These are phyloP conservation scores for Teunomyces aglyptinius DNA, from an alignment of 805 yeast species.

Conservation along the genomic window DNA sequence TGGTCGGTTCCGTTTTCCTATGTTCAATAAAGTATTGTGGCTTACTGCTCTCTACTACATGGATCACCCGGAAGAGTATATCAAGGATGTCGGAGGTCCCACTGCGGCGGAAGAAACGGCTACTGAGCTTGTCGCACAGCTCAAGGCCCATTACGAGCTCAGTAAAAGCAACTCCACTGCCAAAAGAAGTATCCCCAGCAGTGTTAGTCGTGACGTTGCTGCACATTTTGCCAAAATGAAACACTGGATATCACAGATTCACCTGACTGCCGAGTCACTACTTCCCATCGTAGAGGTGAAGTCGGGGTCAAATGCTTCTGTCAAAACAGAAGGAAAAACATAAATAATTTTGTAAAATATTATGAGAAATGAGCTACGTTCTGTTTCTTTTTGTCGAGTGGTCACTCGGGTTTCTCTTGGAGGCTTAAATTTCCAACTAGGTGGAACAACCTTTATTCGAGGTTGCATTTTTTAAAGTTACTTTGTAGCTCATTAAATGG, in stretches of 20 bases:
- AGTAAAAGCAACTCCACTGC: constrained; percentile 35
- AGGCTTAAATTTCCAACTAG: background rate
- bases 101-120: constrained; percentile 6
- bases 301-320: background rate
- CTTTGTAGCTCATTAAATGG: no score
- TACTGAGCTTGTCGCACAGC: constrained; percentile 20
- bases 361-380: background rate
- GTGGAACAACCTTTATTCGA: background rate
- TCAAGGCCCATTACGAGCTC: constrained; percentile 29
- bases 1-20: constrained; percentile 72
- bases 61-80: constrained; percentile 23
- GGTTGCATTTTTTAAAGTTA: background rate
- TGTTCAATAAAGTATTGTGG: constrained; percentile 71
- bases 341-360: no score
- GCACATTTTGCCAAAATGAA: background rate
- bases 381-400: background rate
- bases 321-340: background rate
- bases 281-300: no score
- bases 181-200: constrained; percentile 30
- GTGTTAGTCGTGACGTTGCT: constrained; percentile 8
- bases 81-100: constrained; percentile 13
- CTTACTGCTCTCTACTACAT: constrained; percentile 50
- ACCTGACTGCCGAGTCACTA: background rate
- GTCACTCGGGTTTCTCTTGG: background rate
- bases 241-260: background rate